A percentile compares a stretch with the other conserved stretches of the same genome.
These are phyloP conservation scores for Colletotrichum horii DNA, from an alignment of 2,329 filamentous ascomycete genomes.

Conservation along the genomic window DNA sequence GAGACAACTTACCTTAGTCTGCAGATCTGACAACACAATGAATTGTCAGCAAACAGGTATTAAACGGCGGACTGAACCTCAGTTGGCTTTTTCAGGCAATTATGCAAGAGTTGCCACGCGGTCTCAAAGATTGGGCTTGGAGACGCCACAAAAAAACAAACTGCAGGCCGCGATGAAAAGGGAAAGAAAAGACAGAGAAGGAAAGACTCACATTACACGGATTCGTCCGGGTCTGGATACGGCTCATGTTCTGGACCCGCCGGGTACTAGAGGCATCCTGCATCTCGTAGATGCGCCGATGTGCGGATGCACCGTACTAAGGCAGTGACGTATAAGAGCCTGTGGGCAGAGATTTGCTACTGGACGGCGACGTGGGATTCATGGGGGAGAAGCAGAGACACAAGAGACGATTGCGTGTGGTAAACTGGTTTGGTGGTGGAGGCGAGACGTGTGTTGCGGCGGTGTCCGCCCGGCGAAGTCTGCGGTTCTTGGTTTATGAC, in stretches of 20 bases:
- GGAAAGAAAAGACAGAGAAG: background rate
- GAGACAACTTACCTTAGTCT: constrained; percentile 8
- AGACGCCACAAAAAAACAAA: background rate
- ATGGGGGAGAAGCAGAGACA: background rate
- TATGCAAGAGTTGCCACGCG: background rate
- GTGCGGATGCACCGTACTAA: background rate
- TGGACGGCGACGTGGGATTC: background rate
- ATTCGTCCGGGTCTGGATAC: constrained; percentile 6
- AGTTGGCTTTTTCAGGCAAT: background rate
- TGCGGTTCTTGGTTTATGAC: background rate
- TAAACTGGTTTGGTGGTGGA: background rate
- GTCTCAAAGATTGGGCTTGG: background rate
- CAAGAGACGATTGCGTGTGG: background rate
- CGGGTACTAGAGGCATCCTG: background rate
- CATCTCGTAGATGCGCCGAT: background rate
- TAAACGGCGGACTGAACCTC: background rate
- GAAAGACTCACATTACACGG: constrained; percentile 17
- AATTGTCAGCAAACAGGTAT: background rate
- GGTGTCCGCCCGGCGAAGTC: background rate
- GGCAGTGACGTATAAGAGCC: background rate
- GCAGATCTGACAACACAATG: background rate
- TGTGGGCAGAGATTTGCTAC: background rate
- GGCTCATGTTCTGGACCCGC: constrained; percentile 14
- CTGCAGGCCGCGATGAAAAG: background rate
- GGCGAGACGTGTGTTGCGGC: background rate